Conservation (phyloP, 2,329 filamentous ascomycete genomes). For the Stachybotrys chartarum region DNA sequence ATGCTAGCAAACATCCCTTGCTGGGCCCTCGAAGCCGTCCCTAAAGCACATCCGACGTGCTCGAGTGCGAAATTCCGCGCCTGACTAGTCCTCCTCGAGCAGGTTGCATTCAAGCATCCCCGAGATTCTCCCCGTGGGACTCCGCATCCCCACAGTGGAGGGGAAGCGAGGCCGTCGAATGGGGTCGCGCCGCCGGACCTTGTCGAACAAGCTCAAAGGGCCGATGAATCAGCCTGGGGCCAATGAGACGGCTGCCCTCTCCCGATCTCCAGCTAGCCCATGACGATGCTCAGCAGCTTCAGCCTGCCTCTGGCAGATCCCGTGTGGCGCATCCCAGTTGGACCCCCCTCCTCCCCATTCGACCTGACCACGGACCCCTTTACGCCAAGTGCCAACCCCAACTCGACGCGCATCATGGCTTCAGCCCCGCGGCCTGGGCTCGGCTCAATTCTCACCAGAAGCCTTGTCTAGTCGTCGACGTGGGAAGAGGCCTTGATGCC, state of each 20-base stretch:
- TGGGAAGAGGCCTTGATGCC: too few species aligned
- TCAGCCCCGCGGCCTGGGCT: not conserved
- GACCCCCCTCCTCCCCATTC: too few species aligned
- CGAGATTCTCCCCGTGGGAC: not conserved
- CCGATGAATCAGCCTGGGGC: not conserved
- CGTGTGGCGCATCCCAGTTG: not conserved
- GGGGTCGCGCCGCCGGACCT: not conserved
- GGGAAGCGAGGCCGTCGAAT: not conserved
- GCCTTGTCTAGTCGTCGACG: not conserved
- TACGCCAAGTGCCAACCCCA: not conserved
- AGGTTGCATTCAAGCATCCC: not conserved
- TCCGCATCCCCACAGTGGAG: not conserved
- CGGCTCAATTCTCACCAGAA: not conserved
- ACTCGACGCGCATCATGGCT: not conserved
- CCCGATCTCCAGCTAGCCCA: not conserved
- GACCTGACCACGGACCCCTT: not conserved
- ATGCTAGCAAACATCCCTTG: not conserved
- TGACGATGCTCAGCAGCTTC: not conserved
- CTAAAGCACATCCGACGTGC: too few species aligned
- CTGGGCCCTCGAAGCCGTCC: too few species aligned
- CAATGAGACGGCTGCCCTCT: not conserved
- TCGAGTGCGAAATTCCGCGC: too few species aligned
- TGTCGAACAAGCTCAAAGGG: not conserved
- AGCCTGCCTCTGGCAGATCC: not conserved
- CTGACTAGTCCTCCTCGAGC: not conserved